phyloP scores from a whole-genome alignment of 1,284 basidiomycete species.

The Ustilago esculenta region DNA sequence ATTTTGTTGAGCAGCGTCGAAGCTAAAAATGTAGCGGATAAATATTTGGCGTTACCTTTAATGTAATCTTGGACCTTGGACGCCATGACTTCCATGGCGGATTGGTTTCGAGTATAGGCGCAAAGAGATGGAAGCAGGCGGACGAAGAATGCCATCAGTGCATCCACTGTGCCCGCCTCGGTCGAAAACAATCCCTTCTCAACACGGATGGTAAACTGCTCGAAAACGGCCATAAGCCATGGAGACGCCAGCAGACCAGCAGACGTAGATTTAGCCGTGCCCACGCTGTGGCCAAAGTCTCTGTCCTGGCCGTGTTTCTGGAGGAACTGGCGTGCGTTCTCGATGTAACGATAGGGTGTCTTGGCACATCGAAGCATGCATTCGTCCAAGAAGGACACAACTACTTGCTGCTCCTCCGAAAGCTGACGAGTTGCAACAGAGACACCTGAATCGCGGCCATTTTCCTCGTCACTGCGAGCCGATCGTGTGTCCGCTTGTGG shows the following conservation, averaged over 20 bases:
- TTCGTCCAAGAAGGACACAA: constrained; percentile 83
- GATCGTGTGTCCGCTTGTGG: constrained; percentile 68
- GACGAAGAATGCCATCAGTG: constrained; percentile 33
- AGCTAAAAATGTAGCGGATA: background rate
- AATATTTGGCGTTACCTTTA: constrained; percentile 5
- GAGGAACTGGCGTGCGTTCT: constrained; percentile 71
- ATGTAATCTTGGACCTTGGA: constrained; percentile 2
- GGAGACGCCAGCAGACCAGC: constrained; percentile 40
- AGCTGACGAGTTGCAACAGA: background rate
- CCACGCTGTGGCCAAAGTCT: background rate
- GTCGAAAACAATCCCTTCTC: constrained; percentile 38
- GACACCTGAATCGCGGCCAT: background rate
- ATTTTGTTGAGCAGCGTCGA: constrained; percentile 15
- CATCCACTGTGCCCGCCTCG: constrained; percentile 14
- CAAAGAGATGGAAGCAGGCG: constrained; percentile 40
- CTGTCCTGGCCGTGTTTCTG: constrained; percentile 18
- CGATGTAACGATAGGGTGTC: constrained; percentile 86
- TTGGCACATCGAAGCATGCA: constrained; percentile 84
- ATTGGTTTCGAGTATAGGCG: constrained; percentile 25
- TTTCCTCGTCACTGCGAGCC: constrained; percentile 2
- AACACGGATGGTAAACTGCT: constrained; percentile 52
- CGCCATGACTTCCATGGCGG: constrained; percentile 16
- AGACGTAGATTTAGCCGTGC: background rate
- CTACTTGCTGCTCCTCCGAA: constrained; percentile 71
- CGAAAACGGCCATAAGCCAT: constrained; percentile 43